A percentile compares a stretch with the other conserved stretches of the same genome.
Evolutionary conservation across 768 basidiomycete species (phyloP).

Genomic region (Mycena crocata): DNA sequence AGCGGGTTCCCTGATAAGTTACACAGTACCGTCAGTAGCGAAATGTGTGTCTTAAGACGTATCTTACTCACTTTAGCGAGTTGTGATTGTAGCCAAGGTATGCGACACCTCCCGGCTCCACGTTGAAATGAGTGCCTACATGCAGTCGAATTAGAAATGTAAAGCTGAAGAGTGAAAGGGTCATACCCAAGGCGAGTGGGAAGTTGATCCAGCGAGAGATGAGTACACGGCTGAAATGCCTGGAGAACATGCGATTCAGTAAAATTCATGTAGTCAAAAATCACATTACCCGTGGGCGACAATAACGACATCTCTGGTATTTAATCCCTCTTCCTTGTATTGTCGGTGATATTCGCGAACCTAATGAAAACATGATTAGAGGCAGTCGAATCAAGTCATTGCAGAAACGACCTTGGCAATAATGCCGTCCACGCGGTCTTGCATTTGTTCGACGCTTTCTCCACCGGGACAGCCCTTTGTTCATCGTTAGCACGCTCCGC

Average conservation of each 20-base stretch:
- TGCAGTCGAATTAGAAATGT: neutral
- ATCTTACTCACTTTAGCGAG: no score
- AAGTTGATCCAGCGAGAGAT: constrained; percentile 87
- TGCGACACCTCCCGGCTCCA: constrained; percentile 87
- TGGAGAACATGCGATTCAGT: constrained; percentile 3
- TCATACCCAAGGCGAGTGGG: constrained; percentile 65
- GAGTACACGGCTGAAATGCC: constrained; percentile 80
- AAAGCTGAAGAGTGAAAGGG: neutral
- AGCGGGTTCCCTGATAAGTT: constrained; percentile 81
- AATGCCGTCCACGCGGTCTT: constrained; percentile 78
- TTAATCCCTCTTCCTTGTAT: constrained; percentile 74
- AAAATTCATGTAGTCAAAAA: constrained; percentile 48
- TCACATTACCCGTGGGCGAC: constrained; percentile 77
- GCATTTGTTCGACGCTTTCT: constrained; percentile 86
- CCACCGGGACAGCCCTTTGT: constrained; percentile 83
- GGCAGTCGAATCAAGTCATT: no score
- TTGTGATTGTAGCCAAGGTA: constrained; percentile 88
- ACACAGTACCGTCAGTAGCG: no score
- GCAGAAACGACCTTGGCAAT: constrained; percentile 69
- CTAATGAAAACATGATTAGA: constrained; percentile 45
- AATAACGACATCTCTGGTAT: constrained; percentile 85
- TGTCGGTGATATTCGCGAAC: constrained; percentile 78
- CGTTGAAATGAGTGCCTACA: constrained; percentile 80
- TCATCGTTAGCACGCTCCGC: constrained; percentile 14
- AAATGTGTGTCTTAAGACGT: no score